These are phyloP conservation scores for Pholiota adiposa DNA, from an alignment of 1,284 basidiomycete species.

Conservation along the genomic window DNA sequence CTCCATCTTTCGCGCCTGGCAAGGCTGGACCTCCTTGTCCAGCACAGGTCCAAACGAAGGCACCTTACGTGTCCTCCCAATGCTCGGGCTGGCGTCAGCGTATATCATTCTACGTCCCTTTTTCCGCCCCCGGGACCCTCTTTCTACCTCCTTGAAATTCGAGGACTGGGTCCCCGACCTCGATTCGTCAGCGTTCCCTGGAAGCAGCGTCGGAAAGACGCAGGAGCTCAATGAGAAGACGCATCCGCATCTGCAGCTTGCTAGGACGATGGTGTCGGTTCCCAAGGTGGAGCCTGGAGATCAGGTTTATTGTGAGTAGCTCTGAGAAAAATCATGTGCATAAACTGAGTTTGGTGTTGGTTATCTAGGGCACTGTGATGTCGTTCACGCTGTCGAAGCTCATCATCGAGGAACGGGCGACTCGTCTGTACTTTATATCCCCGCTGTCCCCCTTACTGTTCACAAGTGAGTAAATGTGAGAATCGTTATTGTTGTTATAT, in stretches of 20 bases:
- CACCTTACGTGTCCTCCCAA: conserved; percentile 39
- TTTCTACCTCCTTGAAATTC: conserved; percentile 35
- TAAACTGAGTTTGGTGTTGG: neutral
- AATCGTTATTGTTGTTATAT: too few relatives aligned
- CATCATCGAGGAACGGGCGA: conserved; percentile 63
- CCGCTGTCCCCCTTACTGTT: conserved; percentile 71
- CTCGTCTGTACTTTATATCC: conserved; percentile 82
- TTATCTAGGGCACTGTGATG: conserved; percentile 61
- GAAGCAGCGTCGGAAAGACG: conserved; percentile 59
- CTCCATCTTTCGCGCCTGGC: conserved; percentile 78
- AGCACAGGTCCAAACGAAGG: conserved; percentile 68
- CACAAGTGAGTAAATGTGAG: conserved; percentile 52
- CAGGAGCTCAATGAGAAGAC: conserved; percentile 66
- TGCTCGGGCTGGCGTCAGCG: conserved; percentile 44
- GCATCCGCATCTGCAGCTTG: conserved; percentile 74
- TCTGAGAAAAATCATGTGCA: neutral
- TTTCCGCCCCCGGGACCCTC: conserved; percentile 51
- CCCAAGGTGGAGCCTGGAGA: conserved; percentile 71
- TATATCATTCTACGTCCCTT: conserved; percentile 80
- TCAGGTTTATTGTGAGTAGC: conserved; percentile 69
- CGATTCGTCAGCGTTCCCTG: conserved; percentile 63
- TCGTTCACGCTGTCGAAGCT: conserved; percentile 74
- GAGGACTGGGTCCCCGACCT: conserved; percentile 70
- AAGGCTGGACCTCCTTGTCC: conserved; percentile 76
- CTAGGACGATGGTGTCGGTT: conserved; percentile 54